Evolutionary conservation across 2,329 filamentous ascomycete species (phyloP), one percentile per base, ranked within the genome.

Genomic region (Alternaria solani): DNA sequence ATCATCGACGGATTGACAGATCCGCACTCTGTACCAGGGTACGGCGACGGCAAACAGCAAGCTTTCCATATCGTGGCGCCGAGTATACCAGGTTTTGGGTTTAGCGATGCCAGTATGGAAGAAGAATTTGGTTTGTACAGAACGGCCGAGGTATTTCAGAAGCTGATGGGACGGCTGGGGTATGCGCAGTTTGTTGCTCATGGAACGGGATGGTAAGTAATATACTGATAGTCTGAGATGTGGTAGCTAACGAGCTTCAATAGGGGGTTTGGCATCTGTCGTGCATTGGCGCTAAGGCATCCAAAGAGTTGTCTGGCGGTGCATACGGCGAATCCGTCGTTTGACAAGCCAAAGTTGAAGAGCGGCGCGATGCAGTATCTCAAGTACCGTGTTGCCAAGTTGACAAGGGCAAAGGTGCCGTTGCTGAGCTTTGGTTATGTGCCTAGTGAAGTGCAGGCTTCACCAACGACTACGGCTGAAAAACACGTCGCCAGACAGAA

Each of bases 51-150:
- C n/a, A 59, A 60, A 14, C 66, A 65, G 8, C 67, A 72, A 60
- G 82, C 87, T 0, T 91, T 91, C 68, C 87, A 91, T 68, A 72
- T 91, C n/a, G 83, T 91, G 20, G 85, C 87, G 20, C 89, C 89
- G 1, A 87, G 86, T 43, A 82, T 91, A 20, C 88, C 89, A 0
- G 89, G 88, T 0, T 80, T 89, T 46, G 89, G 88, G 16, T 91
- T 91, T 70, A 90, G 88, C 73, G 88, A 91, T 73, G 81, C 87
- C 2, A 81, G 89, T 39, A 79, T 81, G 1, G 81, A 81, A 55
- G 83, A 83, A 48, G 77, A 77, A 7, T 80, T 84, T 69, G 81
- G 83, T n/a, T 75, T 87, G 56, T 72, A 80, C 6, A 79, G 83
- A 12, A 86, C 87, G 0, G 88, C 87, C 0, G 80, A 82, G 2